phyloP scores from a whole-genome alignment of 768 basidiomycete genomes.

The Suillus occidentalis region DNA sequence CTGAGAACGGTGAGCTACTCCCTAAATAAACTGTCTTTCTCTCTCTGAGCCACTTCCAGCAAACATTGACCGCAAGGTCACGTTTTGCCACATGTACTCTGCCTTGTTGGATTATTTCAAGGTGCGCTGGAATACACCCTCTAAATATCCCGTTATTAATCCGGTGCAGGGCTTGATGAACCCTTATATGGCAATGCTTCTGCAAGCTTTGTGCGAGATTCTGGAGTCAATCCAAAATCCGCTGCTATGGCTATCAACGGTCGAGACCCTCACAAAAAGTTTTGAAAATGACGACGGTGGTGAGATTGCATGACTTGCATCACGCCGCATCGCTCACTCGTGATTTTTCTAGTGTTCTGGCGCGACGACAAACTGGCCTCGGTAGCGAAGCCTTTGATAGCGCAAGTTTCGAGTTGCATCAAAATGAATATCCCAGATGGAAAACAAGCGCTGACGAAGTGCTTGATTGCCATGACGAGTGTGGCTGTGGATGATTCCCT shows the following conservation, averaged over 20 bases:
- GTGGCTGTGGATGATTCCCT: constrained; percentile 53
- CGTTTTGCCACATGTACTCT: constrained; percentile 74
- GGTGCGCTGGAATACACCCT: constrained; percentile 39
- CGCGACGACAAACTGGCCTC: constrained; percentile 75
- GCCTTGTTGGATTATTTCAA: constrained; percentile 86
- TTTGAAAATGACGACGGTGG: constrained; percentile 80
- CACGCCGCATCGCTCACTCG: not conserved
- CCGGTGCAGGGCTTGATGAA: constrained; percentile 72
- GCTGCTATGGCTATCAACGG: constrained; percentile 61
- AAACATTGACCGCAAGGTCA: constrained; percentile 53
- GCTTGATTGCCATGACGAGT: constrained; percentile 48
- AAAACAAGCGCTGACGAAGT: constrained; percentile 45
- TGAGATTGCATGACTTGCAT: constrained; percentile 33
- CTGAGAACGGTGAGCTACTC: constrained; percentile 43
- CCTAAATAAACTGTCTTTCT: not conserved
- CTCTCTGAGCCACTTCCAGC: constrained; percentile 11
- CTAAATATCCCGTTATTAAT: constrained; percentile 6
- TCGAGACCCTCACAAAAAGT: constrained; percentile 66
- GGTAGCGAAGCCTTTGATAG: constrained; percentile 56
- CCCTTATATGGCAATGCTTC: constrained; percentile 82
- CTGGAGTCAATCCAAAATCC: constrained; percentile 45
- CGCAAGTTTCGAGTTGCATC: constrained; percentile 61
- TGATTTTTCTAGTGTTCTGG: constrained; percentile 73
- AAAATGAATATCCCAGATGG: constrained; percentile 37
- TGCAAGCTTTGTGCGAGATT: constrained; percentile 64